Evolutionary conservation across 2,329 filamentous ascomycete species (phyloP).

Genomic region (Xylaria digitata): DNA sequence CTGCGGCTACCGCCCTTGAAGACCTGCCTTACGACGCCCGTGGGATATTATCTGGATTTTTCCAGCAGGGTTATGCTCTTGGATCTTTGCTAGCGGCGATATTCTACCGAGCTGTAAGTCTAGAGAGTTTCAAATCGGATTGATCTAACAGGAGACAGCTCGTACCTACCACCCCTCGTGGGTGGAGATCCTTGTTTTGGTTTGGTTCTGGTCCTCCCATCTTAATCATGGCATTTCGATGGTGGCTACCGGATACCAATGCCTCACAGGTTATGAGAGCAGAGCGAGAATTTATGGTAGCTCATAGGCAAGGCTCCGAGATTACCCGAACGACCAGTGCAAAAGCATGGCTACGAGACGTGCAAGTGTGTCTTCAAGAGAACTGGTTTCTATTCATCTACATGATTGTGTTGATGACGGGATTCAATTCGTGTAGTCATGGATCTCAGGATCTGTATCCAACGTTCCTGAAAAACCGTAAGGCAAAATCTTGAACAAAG

Average conservation of each 20-base stretch:
- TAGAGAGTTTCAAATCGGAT: no score
- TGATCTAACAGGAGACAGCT: slow-evolving; percentile 32
- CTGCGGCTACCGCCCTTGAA: slow-evolving; percentile 38
- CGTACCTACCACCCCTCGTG: slow-evolving; percentile 36
- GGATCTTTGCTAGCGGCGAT: slow-evolving; percentile 36
- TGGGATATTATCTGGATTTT: slow-evolving; percentile 36
- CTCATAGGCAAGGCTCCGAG: slow-evolving; percentile 6
- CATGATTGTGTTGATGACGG: slow-evolving; percentile 39
- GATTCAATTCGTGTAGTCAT: slow-evolving; percentile 36
- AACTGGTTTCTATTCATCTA: slow-evolving; percentile 40
- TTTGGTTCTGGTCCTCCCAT: slow-evolving; percentile 38
- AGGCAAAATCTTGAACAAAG: background rate
- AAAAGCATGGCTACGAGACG: slow-evolving; percentile 36
- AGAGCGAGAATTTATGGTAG: slow-evolving; percentile 24
- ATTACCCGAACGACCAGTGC: slow-evolving; percentile 7
- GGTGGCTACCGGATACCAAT: slow-evolving; percentile 41
- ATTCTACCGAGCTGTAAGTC: slow-evolving; percentile 39
- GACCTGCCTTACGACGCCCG: slow-evolving; percentile 39
- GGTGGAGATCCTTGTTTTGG: slow-evolving; percentile 40
- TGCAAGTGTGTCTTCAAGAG: slow-evolving; percentile 24
- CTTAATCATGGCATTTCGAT: slow-evolving; percentile 38
- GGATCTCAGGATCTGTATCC: slow-evolving; percentile 38
- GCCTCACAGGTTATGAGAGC: slow-evolving; percentile 38
- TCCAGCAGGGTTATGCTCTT: slow-evolving; percentile 30
- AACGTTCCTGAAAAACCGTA: slow-evolving; percentile 40